Percentiles rank a stretch among this genome's conserved stretches.
Conservation (phyloP, 805 yeast genomes). For the Starmera amethionina region DNA sequence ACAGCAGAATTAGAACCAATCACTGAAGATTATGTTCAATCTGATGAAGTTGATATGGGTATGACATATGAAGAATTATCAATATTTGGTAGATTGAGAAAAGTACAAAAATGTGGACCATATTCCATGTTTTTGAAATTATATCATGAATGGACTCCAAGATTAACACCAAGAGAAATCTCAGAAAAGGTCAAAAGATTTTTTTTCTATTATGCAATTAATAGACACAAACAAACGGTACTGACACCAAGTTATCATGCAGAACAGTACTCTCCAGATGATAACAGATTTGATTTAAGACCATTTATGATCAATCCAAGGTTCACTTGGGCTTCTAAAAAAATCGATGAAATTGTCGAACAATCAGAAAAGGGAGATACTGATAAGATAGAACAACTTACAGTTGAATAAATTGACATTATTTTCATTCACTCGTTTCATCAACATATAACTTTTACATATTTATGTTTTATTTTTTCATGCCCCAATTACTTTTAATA, state of each 20-base stretch:
- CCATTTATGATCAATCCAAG: conserved; percentile 92
- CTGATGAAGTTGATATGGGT: conserved; percentile 98
- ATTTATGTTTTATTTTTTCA: conserved; percentile 4
- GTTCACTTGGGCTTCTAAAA: conserved; percentile 82
- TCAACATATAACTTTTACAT: no score
- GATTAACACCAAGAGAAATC: conserved; percentile 70
- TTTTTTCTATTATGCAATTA: conserved; percentile 88
- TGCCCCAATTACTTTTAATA: conserved; percentile 32
- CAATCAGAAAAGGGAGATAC: conserved; percentile 33
- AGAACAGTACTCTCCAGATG: conserved; percentile 97
- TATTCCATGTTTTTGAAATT: conserved; percentile 87
- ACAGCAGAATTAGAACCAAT: conserved; percentile 98
- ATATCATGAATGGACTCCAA: conserved; percentile 87
- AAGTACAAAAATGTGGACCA: conserved; percentile 93
- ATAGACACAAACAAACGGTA: conserved; percentile 96
- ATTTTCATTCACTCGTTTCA: no score
- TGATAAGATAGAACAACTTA: conserved; percentile 25
- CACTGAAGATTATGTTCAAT: conserved; percentile 83
- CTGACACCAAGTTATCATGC: conserved; percentile 97
- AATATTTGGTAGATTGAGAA: conserved; percentile 81
- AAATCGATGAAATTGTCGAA: conserved; percentile 74
- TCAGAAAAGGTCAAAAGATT: conserved; percentile 90
- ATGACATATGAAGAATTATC: conserved; percentile 93
- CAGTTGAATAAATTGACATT: conserved; percentile 33
- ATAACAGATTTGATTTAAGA: conserved; percentile 88